Conservation (phyloP, 2,329 filamentous ascomycete genomes). For the Ophiostoma quercus region DNA sequence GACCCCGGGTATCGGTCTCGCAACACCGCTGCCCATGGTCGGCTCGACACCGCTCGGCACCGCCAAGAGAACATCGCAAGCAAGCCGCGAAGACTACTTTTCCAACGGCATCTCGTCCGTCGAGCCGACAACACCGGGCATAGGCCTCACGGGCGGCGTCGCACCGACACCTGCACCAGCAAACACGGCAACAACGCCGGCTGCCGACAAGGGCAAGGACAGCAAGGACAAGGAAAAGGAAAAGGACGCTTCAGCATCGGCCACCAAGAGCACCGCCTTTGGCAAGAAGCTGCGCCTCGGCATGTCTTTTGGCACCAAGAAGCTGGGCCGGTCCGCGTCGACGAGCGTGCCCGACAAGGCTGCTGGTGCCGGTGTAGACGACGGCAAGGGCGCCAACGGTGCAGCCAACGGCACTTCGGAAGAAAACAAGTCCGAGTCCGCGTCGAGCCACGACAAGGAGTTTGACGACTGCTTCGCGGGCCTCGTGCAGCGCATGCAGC, state of each 20-base stretch:
- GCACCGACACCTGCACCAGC: constrained; percentile 42
- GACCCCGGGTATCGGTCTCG: constrained; percentile 57
- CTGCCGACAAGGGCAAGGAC: constrained; percentile 8
- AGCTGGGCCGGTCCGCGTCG: constrained; percentile 65
- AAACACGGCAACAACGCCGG: neutral
- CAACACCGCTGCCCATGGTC: constrained; percentile 51
- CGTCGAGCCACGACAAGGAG: constrained; percentile 56
- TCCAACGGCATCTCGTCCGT: constrained; percentile 53
- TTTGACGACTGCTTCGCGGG: constrained; percentile 71
- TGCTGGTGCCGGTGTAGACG: constrained; percentile 39
- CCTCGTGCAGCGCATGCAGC: constrained; percentile 65
- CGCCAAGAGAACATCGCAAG: constrained; percentile 44
- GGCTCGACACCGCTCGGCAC: constrained; percentile 36
- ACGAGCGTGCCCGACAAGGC: constrained; percentile 66
- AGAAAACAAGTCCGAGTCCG: constrained; percentile 20
- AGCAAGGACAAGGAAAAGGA: constrained; percentile 13
- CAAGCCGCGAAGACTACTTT: constrained; percentile 68
- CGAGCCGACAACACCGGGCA: constrained; percentile 41
- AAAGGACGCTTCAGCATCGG: constrained; percentile 22
- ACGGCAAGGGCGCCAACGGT: constrained; percentile 56
- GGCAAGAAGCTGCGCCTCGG: constrained; percentile 79
- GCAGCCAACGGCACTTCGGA: constrained; percentile 40
- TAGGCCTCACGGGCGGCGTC: constrained; percentile 35
- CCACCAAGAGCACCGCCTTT: constrained; percentile 60
- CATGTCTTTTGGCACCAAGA: constrained; percentile 75